Evolutionary conservation across 352 stramenopile genomes (phyloP).

Genomic region (Phytophthora citricola): DNA sequence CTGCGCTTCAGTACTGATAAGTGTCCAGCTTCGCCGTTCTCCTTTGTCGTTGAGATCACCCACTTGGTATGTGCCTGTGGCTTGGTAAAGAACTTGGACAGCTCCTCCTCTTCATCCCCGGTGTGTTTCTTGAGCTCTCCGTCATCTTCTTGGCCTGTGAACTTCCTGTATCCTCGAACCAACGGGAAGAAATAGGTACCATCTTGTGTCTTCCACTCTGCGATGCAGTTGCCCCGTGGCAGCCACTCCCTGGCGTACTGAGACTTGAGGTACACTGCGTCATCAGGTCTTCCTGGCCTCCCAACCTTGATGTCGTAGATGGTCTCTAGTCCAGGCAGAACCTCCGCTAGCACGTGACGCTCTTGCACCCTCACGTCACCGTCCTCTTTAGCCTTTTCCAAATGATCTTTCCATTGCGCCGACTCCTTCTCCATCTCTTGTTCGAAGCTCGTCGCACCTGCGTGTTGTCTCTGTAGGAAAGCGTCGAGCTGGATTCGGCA

Average conservation of each 20-base stretch:
- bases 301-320: slow-evolving; percentile 75
- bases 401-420: slow-evolving; percentile 51
- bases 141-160: slow-evolving; percentile 84
- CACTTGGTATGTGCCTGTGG: slow-evolving; percentile 48
- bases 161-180: slow-evolving; percentile 80
- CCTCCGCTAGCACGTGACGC: slow-evolving; percentile 43
- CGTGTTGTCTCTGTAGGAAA: slow-evolving; percentile 54
- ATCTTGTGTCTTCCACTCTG: slow-evolving; percentile 38
- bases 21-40: slow-evolving; percentile 82
- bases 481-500: slow-evolving; percentile 58
- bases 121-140: slow-evolving; percentile 49
- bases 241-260: slow-evolving; percentile 73
- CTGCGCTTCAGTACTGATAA: slow-evolving; percentile 72
- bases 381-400: slow-evolving; percentile 36
- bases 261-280: slow-evolving; percentile 71
- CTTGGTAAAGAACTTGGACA: slow-evolving; percentile 85
- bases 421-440: slow-evolving; percentile 45
- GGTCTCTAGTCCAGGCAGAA: slow-evolving; percentile 42
- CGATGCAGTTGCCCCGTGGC: slow-evolving; percentile 79
- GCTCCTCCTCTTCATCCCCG: slow-evolving; percentile 35
- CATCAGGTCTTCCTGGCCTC: slow-evolving; percentile 65
- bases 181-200: slow-evolving; percentile 54
- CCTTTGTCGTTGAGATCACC: slow-evolving; percentile 80
- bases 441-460: slow-evolving; percentile 40
- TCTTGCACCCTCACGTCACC: slow-evolving; percentile 52